These are phyloP conservation scores for Oxytropis ochrocephala DNA, from an alignment of 306 rosid genomes.

Conservation along the genomic window DNA sequence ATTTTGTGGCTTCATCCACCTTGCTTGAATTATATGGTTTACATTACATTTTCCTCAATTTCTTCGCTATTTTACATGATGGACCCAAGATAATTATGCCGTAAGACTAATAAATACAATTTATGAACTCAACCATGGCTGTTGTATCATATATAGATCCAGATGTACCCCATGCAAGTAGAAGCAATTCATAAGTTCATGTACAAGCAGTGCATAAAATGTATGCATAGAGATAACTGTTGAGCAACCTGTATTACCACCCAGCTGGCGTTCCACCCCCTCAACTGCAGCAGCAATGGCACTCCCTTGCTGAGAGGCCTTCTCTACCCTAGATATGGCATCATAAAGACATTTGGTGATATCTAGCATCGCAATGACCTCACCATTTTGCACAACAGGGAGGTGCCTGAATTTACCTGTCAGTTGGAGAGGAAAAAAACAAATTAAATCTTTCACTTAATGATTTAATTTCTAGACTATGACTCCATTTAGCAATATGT, in stretches of 20 bases:
- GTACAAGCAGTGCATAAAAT: constrained; percentile 2
- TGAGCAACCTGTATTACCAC: constrained; percentile 56
- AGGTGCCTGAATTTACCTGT: constrained; percentile 97
- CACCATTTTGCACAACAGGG: constrained; percentile 96
- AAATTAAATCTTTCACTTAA: constrained; percentile 2
- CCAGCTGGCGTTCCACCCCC: constrained; percentile 76
- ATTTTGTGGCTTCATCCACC: neutral
- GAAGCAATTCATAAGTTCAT: constrained; percentile 7
- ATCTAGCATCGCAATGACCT: constrained; percentile 91
- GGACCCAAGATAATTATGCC: neutral
- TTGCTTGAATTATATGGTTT: neutral
- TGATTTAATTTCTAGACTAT: neutral
- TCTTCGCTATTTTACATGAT: neutral
- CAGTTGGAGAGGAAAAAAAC: neutral
- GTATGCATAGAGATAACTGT: constrained; percentile 4
- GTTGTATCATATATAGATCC: neutral
- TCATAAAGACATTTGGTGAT: constrained; percentile 92
- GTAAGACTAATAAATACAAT: neutral
- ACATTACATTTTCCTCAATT: neutral
- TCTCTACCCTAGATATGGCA: constrained; percentile 95
- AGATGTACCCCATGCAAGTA: neutral
- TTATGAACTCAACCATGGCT: neutral
- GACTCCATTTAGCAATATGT: neutral
- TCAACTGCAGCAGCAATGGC: constrained; percentile 95
- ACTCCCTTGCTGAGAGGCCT: constrained; percentile 89